Conservation (phyloP, 1,139 yeast species). For the Hanseniaspora uvarum region DNA sequence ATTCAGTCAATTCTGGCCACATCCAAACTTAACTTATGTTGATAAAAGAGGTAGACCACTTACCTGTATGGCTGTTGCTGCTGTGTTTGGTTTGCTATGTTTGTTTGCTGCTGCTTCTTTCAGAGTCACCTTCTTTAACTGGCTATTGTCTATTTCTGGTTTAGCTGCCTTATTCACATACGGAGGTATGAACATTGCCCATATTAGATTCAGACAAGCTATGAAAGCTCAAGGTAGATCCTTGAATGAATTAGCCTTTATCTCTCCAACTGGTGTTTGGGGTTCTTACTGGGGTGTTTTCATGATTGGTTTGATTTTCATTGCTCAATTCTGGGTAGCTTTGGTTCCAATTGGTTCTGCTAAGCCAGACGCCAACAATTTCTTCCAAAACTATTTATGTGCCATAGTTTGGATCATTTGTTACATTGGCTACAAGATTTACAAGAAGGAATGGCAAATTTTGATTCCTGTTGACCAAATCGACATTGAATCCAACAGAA, state of each 20-base stretch:
- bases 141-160: conserved; percentile 80
- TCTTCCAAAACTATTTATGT: conserved; percentile 48
- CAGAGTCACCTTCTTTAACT: conserved; percentile 55
- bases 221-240: conserved; percentile 55
- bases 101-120: conserved; percentile 54
- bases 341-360: conserved; percentile 51
- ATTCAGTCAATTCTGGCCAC: conserved; percentile 51
- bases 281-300: conserved; percentile 61
- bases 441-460: conserved; percentile 37
- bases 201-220: conserved; percentile 69
- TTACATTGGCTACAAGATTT: conserved; percentile 44
- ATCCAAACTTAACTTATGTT: conserved; percentile 39
- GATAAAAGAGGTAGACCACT: conserved; percentile 57
- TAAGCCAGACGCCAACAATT: conserved; percentile 40
- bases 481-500: conserved; percentile 47
- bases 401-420: conserved; percentile 42
- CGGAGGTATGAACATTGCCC: conserved; percentile 71
- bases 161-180: conserved; percentile 71
- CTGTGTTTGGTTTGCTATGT: conserved; percentile 72
- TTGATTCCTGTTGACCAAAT: conserved; percentile 38
- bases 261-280: conserved; percentile 54
- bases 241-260: conserved; percentile 56
- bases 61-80: conserved; percentile 48
- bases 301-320: conserved; percentile 53
- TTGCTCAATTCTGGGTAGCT: conserved; percentile 78